Evolutionary conservation across 2,329 filamentous ascomycete species (phyloP).

Genomic region (Cyanodermella asteris): DNA sequence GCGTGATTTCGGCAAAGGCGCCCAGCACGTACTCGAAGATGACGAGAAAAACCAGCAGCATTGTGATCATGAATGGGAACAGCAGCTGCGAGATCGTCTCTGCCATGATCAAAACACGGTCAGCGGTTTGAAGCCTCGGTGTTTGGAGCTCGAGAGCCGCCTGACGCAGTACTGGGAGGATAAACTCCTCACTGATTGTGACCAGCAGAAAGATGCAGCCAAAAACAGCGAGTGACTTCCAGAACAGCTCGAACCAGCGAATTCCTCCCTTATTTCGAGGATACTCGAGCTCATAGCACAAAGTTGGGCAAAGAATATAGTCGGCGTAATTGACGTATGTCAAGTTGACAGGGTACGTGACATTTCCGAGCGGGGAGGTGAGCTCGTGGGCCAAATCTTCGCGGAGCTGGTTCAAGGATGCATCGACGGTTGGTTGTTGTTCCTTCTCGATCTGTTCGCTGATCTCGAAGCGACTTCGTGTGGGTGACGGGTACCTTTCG

Average conservation of each 20-base stretch:
- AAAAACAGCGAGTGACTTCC: conserved; percentile 75
- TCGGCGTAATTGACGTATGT: conserved; percentile 65
- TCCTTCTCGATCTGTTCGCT: conserved; percentile 12
- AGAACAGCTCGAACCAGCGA: conserved; percentile 59
- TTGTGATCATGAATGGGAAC: conserved; percentile 93
- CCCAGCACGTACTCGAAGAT: conserved; percentile 96
- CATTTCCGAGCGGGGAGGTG: conserved; percentile 69
- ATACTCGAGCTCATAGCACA: conserved; percentile 96
- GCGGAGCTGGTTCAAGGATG: conserved; percentile 45
- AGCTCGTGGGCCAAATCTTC: conserved; percentile 79
- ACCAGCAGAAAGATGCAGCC: conserved; percentile 92
- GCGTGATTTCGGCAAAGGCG: conserved; percentile 81
- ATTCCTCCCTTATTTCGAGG: conserved; percentile 55
- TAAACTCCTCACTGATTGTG: conserved; percentile 81
- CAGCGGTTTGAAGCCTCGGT: conserved; percentile 26
- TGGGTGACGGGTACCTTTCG: conserved; percentile 50
- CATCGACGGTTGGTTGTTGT: conserved; percentile 16
- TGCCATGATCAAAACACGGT: conserved; percentile 49
- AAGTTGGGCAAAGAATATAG: conserved; percentile 75
- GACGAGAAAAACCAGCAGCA: conserved; percentile 86
- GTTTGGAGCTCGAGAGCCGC: too few relatives aligned
- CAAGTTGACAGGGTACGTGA: conserved; percentile 79
- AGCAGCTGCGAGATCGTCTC: conserved; percentile 82
- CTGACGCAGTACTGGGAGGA: conserved; percentile 67
- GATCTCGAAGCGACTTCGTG: conserved; percentile 11